These are phyloP conservation scores for Phyllosticta ampelicida DNA, from an alignment of 2,329 filamentous ascomycete genomes.

Conservation along the genomic window DNA sequence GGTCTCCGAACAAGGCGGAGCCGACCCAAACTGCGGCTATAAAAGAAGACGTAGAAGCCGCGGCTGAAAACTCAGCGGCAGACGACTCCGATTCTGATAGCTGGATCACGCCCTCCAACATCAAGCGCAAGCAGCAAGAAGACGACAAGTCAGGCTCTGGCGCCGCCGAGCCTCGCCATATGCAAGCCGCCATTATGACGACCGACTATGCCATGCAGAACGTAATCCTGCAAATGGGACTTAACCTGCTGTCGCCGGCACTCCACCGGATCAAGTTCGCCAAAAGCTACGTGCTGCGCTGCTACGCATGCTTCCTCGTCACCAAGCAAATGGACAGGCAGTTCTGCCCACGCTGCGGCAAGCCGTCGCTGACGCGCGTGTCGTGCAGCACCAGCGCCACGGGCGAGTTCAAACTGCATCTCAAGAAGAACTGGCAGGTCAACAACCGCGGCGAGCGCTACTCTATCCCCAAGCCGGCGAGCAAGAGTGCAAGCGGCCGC, in stretches of 20 bases:
- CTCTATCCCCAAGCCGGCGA: conserved; percentile 82
- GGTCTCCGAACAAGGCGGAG: no score
- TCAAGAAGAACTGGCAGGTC: conserved; percentile 94
- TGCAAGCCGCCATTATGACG: conserved; percentile 86
- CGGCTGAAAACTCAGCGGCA: conserved; percentile 3
- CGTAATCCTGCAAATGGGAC: conserved; percentile 85
- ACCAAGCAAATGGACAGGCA: conserved; percentile 78
- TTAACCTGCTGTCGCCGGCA: conserved; percentile 72
- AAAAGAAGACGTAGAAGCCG: not conserved
- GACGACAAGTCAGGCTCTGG: conserved; percentile 39
- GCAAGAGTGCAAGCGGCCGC: conserved; percentile 72
- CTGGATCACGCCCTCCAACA: conserved; percentile 92
- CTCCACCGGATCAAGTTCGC: conserved; percentile 73
- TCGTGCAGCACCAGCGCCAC: conserved; percentile 73
- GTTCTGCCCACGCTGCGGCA: conserved; percentile 87
- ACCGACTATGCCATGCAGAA: conserved; percentile 98
- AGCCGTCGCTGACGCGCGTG: conserved; percentile 72
- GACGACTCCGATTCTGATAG: conserved; percentile 49
- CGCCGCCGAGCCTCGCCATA: conserved; percentile 47
- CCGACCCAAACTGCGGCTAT: not conserved
- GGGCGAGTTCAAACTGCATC: conserved; percentile 72
- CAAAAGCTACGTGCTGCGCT: conserved; percentile 82
- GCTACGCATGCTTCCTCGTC: conserved; percentile 67
- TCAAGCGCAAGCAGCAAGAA: conserved; percentile 70
- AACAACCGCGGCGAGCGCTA: conserved; percentile 88